Percentiles rank a stretch among this genome's conserved stretches.
Conservation (phyloP, 179 eudicot genomes). For the Beta corolliflora region DNA sequence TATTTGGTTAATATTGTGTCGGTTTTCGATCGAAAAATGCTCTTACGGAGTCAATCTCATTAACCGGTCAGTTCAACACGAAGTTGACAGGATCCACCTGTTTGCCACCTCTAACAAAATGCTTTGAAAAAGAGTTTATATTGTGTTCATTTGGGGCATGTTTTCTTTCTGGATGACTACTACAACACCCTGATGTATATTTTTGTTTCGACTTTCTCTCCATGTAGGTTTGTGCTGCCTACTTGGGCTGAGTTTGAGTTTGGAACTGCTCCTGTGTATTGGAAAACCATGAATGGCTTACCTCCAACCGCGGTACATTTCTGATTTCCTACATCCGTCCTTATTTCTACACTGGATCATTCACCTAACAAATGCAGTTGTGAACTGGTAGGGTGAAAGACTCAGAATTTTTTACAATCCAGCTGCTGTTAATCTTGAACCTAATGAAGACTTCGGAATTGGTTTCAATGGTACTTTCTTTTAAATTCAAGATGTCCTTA, state of each 20-base stretch:
- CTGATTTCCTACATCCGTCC: not conserved
- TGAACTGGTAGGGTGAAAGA: constrained; percentile 62
- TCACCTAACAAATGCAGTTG: constrained; percentile 10
- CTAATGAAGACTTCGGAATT: constrained; percentile 75
- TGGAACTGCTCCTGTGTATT: constrained; percentile 77
- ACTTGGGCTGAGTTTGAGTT: constrained; percentile 88
- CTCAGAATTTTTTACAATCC: constrained; percentile 85
- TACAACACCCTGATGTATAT: constrained; percentile 7
- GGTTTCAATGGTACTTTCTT: constrained; percentile 70
- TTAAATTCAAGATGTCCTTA: not conserved
- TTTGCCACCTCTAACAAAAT: too few relatives aligned
- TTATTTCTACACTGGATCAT: not conserved
- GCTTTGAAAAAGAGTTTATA: too few relatives aligned
- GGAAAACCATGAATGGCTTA: constrained; percentile 93
- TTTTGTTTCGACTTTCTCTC: not conserved
- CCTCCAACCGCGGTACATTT: constrained; percentile 83
- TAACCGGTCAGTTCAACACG: too few relatives aligned
- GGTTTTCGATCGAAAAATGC: too few relatives aligned
- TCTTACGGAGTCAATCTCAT: too few relatives aligned
- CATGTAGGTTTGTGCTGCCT: constrained; percentile 66
- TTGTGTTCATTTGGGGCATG: not conserved
- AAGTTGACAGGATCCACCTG: too few relatives aligned
- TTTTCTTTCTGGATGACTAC: not conserved
- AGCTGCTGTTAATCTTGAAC: constrained; percentile 64
- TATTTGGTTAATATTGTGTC: too few relatives aligned